Base-by-base conservation (phyloP, 192 early-diverging fungal genomes). In the Coemansia sp. region DNA sequence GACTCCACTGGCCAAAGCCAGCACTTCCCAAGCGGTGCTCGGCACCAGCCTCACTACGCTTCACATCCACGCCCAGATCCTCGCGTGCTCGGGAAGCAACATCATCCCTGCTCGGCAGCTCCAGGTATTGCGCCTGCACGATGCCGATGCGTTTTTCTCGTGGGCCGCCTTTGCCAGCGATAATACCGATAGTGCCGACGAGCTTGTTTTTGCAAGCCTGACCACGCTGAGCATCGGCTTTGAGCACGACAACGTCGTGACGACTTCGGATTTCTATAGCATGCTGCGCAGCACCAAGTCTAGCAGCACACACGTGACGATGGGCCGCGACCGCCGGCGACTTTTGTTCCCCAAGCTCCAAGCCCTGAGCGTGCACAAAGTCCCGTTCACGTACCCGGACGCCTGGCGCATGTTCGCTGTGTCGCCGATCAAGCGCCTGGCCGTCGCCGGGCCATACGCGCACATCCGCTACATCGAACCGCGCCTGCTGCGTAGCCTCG, bases 321-420 rank as follows among this genome's bases (percentile, higher is more conserved):
- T 75, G 72, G 72, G 72, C 43, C 22, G 45, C 7, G 65, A 69
- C 40, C 27, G 45, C 14, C 52, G 62, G 16, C 32, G 51, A 23
- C 33, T 75, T 1, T 3, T 30, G 9, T 61, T 75, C 12, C 72
- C 72, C 0, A 9, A 9, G 1, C 62, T 75, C 1, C 31, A 44
- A 16, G 23, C 40, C 6, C 54, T 75, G 14, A 44, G 47, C 1
- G 29, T 75, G 0, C 62, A 62, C 29, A 51, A 40, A 14, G 58
- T 75, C 5, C 72, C 72, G 8, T 75, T 61, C 27, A 65, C 72
- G 2, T 75, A 69, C 59, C 24, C 62, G 5, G 58, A 29, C 6
- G 72, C 72, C 5, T 75, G 72, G 72, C 22, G 56, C 4, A 75
- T 75, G 72, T 75, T 75, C 25, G 45, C 58, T n/a, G 62, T 49